phyloP scores from a whole-genome alignment of 1,139 yeast genomes.

The Ashbya aceris region DNA sequence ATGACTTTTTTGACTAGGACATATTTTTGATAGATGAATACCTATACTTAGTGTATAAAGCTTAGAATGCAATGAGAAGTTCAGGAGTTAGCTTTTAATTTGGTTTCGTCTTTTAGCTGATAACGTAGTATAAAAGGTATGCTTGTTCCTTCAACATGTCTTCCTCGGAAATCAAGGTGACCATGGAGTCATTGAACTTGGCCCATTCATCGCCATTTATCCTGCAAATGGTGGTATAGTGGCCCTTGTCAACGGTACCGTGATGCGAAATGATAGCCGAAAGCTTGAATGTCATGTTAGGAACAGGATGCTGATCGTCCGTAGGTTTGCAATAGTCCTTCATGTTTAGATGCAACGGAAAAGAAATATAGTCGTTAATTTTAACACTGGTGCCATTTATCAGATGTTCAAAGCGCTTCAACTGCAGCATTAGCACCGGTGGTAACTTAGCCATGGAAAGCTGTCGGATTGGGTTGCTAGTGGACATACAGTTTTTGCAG shows the following conservation, averaged over 20 bases:
- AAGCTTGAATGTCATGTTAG: constrained; percentile 53
- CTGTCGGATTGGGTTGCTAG: constrained; percentile 61
- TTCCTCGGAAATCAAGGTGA: constrained; percentile 54
- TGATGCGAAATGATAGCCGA: constrained; percentile 82
- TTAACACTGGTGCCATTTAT: constrained; percentile 46
- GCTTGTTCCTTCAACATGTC: constrained; percentile 66
- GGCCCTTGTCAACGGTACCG: constrained; percentile 93
- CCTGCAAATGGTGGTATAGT: constrained; percentile 74
- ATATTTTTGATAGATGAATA: constrained; percentile 3
- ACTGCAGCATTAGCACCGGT: constrained; percentile 70
- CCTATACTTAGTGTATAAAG: neutral
- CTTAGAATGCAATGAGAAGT: constrained; percentile 6
- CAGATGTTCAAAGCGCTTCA: constrained; percentile 79
- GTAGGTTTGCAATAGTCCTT: constrained; percentile 40
- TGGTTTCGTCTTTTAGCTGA: constrained; percentile 24
- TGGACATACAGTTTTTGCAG: constrained; percentile 56
- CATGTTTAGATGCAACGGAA: constrained; percentile 67
- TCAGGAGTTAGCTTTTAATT: neutral
- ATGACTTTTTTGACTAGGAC: constrained; percentile 34
- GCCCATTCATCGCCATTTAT: constrained; percentile 71
- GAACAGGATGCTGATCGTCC: constrained; percentile 23
- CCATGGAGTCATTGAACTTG: constrained; percentile 81
- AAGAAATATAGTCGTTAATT: constrained; percentile 62
- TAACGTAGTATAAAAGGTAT: constrained; percentile 68
- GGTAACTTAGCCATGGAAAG: constrained; percentile 62